These are phyloP conservation scores for Metarhizium anisopliae DNA, from an alignment of 2,329 filamentous ascomycete species.

Conservation along the genomic window DNA sequence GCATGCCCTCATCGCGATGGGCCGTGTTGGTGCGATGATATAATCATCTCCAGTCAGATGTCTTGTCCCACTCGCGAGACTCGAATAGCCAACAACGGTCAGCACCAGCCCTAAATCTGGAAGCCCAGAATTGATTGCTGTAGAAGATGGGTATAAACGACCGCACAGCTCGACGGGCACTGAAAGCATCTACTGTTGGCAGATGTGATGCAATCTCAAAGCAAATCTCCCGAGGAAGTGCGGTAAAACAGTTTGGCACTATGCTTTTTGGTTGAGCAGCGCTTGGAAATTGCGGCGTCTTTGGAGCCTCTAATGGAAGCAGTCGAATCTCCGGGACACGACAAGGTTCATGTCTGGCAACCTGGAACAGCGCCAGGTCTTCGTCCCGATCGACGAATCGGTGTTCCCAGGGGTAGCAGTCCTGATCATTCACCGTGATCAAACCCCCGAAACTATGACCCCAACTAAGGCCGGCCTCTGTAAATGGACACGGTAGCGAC, in stretches of 20 bases:
- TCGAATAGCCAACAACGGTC: slow-evolving; percentile 8
- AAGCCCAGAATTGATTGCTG: slow-evolving; percentile 8
- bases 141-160: slow-evolving; percentile 2
- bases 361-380: too few relatives aligned
- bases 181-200: background rate
- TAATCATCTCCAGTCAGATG: slow-evolving; percentile 1
- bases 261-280: background rate
- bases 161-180: background rate
- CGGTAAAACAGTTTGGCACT: background rate
- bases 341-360: background rate
- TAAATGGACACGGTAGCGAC: background rate
- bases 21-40: background rate
- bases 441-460: background rate
- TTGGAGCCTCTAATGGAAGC: background rate
- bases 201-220: background rate
- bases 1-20: background rate
- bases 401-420: background rate
- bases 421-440: background rate
- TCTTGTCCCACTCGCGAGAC: background rate
- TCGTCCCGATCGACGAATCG: background rate
- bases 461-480: background rate
- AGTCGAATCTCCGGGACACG: background rate
- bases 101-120: slow-evolving; percentile 2
- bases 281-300: background rate
- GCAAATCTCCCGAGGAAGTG: background rate